phyloP scores from a whole-genome alignment of 495 filamentous ascomycete genomes.

The Saxophila tyrrhenica region DNA sequence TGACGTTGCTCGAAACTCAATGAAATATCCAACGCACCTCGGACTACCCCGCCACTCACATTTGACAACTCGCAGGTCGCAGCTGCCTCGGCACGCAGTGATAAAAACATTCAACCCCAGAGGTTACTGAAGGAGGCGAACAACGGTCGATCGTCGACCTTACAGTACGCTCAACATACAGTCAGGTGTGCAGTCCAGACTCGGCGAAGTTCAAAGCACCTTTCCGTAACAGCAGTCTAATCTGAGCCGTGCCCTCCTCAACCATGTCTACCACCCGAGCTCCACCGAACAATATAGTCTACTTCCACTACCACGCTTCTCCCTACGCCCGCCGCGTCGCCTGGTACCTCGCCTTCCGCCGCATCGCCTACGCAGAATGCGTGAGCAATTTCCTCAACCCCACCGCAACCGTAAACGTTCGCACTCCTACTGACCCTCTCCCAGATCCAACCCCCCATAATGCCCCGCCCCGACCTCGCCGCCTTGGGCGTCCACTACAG shows the following conservation, averaged over 20 bases:
- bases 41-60: too few relatives aligned
- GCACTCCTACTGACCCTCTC: too few relatives aligned
- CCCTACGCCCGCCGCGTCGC: slow-evolving; percentile 46
- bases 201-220: not conserved
- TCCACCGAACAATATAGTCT: slow-evolving; percentile 34
- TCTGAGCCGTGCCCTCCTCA: not conserved
- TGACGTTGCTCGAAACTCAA: too few relatives aligned
- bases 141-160: not conserved
- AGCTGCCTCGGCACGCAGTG: not conserved
- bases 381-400: slow-evolving; percentile 26
- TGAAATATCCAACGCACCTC: too few relatives aligned
- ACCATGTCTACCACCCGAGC: not conserved
- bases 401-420: too few relatives aligned
- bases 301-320: slow-evolving; percentile 47
- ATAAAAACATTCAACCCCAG: too few relatives aligned
- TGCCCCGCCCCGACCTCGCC: slow-evolving; percentile 48
- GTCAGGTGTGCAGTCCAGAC: not conserved
- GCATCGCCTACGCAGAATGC: slow-evolving; percentile 47
- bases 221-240: not conserved
- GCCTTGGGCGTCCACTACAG: slow-evolving; percentile 46
- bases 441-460: slow-evolving; percentile 44
- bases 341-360: slow-evolving; percentile 50
- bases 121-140: not conserved
- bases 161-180: too few relatives aligned
- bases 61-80: too few relatives aligned